Conservation (phyloP, 805 yeast species). For the Starmerella bombicola region DNA sequence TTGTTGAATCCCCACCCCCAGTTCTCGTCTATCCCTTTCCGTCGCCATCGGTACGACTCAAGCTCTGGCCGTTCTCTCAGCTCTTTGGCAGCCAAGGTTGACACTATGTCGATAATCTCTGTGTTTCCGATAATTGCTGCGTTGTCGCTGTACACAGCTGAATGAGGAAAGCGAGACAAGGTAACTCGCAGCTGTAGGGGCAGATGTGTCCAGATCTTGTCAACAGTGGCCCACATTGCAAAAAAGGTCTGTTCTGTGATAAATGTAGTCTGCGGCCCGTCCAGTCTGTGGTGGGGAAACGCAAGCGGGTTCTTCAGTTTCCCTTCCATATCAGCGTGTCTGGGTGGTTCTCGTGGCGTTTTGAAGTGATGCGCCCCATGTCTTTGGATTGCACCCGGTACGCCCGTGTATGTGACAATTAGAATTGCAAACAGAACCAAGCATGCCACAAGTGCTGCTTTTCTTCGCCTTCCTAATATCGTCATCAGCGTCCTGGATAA, state of each 20-base stretch:
- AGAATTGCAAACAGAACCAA: too few species aligned
- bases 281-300: too few species aligned
- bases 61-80: slow-evolving; percentile 14
- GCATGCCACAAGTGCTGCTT: too few species aligned
- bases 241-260: background rate
- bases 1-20: slow-evolving; percentile 17
- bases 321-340: too few species aligned
- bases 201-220: slow-evolving; percentile 14
- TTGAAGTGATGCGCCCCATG: too few species aligned
- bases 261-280: background rate
- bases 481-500: too few species aligned
- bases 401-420: too few species aligned
- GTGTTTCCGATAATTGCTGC: slow-evolving; percentile 26
- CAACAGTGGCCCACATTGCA: slow-evolving; percentile 3
- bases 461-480: too few species aligned
- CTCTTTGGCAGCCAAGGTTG: slow-evolving; percentile 18
- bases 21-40: slow-evolving; percentile 21
- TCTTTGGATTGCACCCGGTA: too few species aligned
- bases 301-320: slow-evolving; percentile 5
- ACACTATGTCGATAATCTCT: slow-evolving; percentile 27
- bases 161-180: slow-evolving; percentile 26
- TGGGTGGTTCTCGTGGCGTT: too few species aligned
- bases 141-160: slow-evolving; percentile 29
- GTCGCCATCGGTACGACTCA: slow-evolving; percentile 24
- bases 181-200: slow-evolving; percentile 30